Conservation (phyloP, 2,329 filamentous ascomycete species). For the Nothopassalora personata region DNA sequence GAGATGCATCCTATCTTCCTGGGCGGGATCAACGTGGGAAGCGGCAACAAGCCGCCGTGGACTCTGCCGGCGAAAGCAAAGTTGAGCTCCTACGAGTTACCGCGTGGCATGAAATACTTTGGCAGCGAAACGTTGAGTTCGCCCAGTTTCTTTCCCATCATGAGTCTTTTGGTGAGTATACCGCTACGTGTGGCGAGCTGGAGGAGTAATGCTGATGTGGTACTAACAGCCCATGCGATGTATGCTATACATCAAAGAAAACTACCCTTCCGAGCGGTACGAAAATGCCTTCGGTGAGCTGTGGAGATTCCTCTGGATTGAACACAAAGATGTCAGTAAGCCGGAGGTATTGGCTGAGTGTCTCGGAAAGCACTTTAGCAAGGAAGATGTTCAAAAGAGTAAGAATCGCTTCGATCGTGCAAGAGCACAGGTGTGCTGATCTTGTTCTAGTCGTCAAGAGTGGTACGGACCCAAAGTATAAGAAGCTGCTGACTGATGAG, state of each 20-base stretch:
- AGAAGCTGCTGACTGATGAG: constrained; percentile 21
- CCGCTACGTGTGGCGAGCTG: not conserved
- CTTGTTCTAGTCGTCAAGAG: constrained; percentile 4
- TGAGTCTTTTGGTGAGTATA: constrained; percentile 42
- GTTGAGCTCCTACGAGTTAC: constrained; percentile 50
- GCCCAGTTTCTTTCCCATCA: constrained; percentile 50
- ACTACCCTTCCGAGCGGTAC: constrained; percentile 47
- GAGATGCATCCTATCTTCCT: constrained; percentile 65
- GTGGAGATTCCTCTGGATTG: constrained; percentile 59
- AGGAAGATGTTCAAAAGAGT: constrained; percentile 44
- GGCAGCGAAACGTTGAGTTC: constrained; percentile 33
- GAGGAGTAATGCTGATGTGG: not conserved
- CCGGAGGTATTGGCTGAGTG: constrained; percentile 48
- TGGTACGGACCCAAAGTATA: constrained; percentile 32
- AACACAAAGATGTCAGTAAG: constrained; percentile 55
- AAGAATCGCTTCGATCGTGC: not conserved
- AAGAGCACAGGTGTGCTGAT: not conserved
- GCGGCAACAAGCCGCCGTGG: constrained; percentile 68
- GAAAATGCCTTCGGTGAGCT: constrained; percentile 51
- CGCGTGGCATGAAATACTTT: constrained; percentile 44
- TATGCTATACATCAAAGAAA: constrained; percentile 61
- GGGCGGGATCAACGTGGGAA: constrained; percentile 41
- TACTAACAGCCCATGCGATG: constrained; percentile 14
- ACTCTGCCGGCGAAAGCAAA: constrained; percentile 60
- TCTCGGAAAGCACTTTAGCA: constrained; percentile 45